A percentile compares a stretch with the other conserved stretches of the same genome.
These are phyloP conservation scores for Hypoxylon sp. DNA, from an alignment of 2,329 filamentous ascomycete species.

Conservation along the genomic window DNA sequence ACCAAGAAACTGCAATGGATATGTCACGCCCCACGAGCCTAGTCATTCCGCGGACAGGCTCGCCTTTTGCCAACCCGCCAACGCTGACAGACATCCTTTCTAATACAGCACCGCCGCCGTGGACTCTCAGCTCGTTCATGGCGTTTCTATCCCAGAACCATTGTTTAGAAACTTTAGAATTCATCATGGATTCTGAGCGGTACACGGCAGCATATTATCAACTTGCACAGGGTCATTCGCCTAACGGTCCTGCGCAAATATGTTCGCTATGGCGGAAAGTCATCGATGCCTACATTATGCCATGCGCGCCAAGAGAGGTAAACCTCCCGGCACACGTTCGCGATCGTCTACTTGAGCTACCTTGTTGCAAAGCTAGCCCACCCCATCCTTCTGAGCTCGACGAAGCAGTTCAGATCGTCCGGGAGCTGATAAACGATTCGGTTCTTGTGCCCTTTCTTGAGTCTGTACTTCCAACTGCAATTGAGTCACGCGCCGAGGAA, in stretches of 20 bases:
- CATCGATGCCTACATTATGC: conserved; percentile 89
- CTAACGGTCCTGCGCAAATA: conserved; percentile 73
- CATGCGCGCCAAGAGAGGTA: conserved; percentile 87
- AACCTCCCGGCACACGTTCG: conserved; percentile 91
- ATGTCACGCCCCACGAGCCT: conserved; percentile 66
- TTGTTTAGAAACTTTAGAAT: conserved; percentile 95
- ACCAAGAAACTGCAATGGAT: conserved; percentile 61
- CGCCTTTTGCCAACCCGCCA: conserved; percentile 66
- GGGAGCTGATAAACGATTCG: conserved; percentile 98
- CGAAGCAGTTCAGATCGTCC: conserved; percentile 87
- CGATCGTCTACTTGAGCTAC: conserved; percentile 79
- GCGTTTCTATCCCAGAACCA: conserved; percentile 97
- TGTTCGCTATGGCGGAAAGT: conserved; percentile 89
- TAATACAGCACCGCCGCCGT: conserved; percentile 88
- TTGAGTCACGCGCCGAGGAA: conserved; percentile 57
- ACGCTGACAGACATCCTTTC: conserved; percentile 89
- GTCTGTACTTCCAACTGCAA: conserved; percentile 61
- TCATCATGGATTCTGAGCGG: conserved; percentile 92
- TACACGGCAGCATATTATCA: conserved; percentile 76
- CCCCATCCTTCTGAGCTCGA: conserved; percentile 82
- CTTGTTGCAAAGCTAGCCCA: conserved; percentile 71
- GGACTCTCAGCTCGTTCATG: conserved; percentile 93
- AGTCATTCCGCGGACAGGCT: conserved; percentile 59
- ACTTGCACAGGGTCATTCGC: conserved; percentile 60
- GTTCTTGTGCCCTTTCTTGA: conserved; percentile 94